These are phyloP conservation scores for Antrodiella citrinella DNA, from an alignment of 768 basidiomycete species.

Conservation along the genomic window DNA sequence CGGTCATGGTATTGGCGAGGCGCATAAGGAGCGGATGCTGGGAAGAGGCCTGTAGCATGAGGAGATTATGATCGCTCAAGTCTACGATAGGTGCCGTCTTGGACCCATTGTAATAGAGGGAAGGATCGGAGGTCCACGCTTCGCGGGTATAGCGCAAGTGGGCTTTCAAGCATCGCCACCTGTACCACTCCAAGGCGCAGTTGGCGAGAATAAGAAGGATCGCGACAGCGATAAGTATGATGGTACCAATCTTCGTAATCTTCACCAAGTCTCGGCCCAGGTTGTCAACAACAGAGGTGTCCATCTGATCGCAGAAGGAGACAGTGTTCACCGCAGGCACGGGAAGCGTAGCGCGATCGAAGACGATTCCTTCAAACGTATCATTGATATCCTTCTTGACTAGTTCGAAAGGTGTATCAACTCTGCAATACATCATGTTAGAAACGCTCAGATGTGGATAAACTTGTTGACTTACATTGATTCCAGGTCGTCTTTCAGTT, in stretches of 20 bases:
- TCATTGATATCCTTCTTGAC: slow-evolving; percentile 86
- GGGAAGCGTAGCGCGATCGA: slow-evolving; percentile 67
- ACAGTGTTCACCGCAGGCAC: slow-evolving; percentile 64
- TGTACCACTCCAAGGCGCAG: slow-evolving; percentile 81
- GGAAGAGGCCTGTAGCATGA: slow-evolving; percentile 62
- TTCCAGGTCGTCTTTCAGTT: slow-evolving; percentile 62
- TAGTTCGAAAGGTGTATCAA: slow-evolving; percentile 82
- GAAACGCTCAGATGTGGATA: no score
- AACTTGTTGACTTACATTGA: slow-evolving; percentile 60
- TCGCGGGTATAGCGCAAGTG: slow-evolving; percentile 66
- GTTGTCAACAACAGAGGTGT: slow-evolving; percentile 81
- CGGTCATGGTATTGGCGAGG: slow-evolving; percentile 46
- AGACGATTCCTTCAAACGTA: slow-evolving; percentile 66
- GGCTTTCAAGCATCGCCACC: slow-evolving; percentile 63
- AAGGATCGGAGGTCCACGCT: slow-evolving; percentile 72
- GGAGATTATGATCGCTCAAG: slow-evolving; percentile 68
- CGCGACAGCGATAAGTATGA: slow-evolving; percentile 66
- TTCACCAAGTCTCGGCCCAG: slow-evolving; percentile 74
- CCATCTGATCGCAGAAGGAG: slow-evolving; percentile 69
- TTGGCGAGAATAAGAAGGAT: slow-evolving; percentile 66
- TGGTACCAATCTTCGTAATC: slow-evolving; percentile 69
- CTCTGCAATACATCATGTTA: slow-evolving; percentile 30
- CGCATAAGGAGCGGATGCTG: slow-evolving; percentile 69
- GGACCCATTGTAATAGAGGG: slow-evolving; percentile 36
- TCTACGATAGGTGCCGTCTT: slow-evolving; percentile 41